Percentiles rank a stretch among this genome's conserved stretches.
Evolutionary conservation across 2,329 filamentous ascomycete species (phyloP).

Genomic region (Fusarium domesticum): DNA sequence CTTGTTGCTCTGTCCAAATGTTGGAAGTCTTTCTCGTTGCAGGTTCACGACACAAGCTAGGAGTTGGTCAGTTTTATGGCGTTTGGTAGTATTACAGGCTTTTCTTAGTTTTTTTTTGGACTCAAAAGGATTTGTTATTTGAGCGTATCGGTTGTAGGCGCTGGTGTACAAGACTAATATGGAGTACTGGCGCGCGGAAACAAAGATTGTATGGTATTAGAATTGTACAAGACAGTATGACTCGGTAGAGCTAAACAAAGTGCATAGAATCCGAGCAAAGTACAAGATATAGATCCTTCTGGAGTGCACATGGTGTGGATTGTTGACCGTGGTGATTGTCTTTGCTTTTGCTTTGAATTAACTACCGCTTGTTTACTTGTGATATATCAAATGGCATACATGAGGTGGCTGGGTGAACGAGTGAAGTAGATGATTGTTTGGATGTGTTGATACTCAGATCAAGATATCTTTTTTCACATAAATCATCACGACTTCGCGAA

Average conservation of each 20-base stretch:
- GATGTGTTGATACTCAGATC: too few species aligned
- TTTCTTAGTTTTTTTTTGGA: slow-evolving; percentile 9
- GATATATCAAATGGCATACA: slow-evolving; percentile 1
- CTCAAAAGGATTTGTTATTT: background rate
- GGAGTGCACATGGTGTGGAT: too few species aligned
- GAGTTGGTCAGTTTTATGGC: slow-evolving; percentile 21
- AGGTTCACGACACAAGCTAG: slow-evolving; percentile 10
- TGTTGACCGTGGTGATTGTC: slow-evolving; percentile 5
- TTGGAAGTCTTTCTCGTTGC: background rate
- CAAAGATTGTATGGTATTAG: background rate
- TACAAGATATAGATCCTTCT: too few species aligned
- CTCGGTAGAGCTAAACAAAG: background rate
- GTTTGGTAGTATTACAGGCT: slow-evolving; percentile 16
- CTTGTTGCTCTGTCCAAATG: background rate
- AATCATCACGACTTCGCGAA: too few species aligned
- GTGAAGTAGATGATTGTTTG: background rate
- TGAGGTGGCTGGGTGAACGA: background rate
- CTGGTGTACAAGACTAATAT: background rate
- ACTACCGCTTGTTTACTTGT: too few species aligned
- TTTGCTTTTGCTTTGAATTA: too few species aligned
- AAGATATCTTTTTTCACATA: too few species aligned
- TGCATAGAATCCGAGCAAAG: slow-evolving; percentile 2
- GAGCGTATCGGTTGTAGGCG: background rate
- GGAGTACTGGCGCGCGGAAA: background rate
- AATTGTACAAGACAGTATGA: background rate